Evolutionary conservation across 2,329 filamentous ascomycete species (phyloP), one percentile per base, ranked within the genome.

Genomic region (Hypoxylon sp.): DNA sequence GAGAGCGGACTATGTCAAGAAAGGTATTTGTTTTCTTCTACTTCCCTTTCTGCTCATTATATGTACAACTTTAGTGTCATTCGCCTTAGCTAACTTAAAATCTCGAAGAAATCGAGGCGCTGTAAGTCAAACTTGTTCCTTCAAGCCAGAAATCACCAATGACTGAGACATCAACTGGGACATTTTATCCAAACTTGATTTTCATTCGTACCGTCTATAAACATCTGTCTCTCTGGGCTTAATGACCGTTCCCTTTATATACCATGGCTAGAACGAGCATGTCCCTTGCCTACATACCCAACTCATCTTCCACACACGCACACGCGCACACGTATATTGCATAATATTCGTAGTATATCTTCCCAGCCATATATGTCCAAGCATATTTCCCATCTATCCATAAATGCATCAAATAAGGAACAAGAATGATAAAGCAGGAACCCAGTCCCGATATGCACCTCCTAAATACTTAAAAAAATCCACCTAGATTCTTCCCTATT

Each of bases 1-100:
- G 43, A 85, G 91, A 66, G 95, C 94, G 0, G 89, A 97, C 72
- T 98, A 92, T 79, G 93, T 98, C 3, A 97, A 93, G 80, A 98
- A 97, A 85, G 93, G 93, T 93, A 76, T 49, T 28, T 41, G 19
- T 5, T 13, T 7, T 52, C 36, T 6, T 38, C 21, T 5, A 36
- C 10, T 34, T 1, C 14, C 17, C 13, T 5, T 38, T 14, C 1
- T 19, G 19, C 4, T 41, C n/a, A 34, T 43, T 14, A 49, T 23
- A 19, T 38, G 3, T 11, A 49, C 30, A 21, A 23, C 10, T 9
- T 36, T 9, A n/a, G 6, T 23, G 30, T 34, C 13, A 52, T 17
- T 19, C 3, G n/a, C 7, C 23, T 19, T 5, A 5, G 46, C 63
- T 69, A 48, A 66, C 52, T 14, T 51, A 5, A 11, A 4, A 48